These are phyloP conservation scores for Plasmodium falciparum DNA, from an alignment of 169 alveolate genomes.

Conservation along the genomic window DNA sequence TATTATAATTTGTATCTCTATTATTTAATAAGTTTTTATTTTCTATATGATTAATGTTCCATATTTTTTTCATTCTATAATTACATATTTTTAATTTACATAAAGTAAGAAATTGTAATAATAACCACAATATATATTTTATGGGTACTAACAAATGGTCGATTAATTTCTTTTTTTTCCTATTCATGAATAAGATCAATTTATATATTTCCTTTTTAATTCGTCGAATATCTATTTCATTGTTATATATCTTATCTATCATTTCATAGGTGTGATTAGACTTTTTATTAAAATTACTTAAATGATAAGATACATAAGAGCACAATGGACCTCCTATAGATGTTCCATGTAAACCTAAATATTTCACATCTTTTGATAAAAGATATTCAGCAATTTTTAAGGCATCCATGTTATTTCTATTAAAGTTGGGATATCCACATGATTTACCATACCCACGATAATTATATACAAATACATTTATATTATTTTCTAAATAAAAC, in stretches of 20 bases:
- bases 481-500: conserved; percentile 60
- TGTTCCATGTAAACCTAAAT: conserved; percentile 76
- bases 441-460: conserved; percentile 72
- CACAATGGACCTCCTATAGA: conserved; percentile 76
- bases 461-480: conserved; percentile 66
- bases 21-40: neutral
- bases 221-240: conserved; percentile 31
- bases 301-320: conserved; percentile 67
- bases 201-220: conserved; percentile 46
- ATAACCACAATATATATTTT: conserved; percentile 20
- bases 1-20: neutral
- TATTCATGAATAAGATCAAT: conserved; percentile 21
- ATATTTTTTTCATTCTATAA: conserved; percentile 21
- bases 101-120: conserved; percentile 37
- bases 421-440: conserved; percentile 56
- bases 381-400: conserved; percentile 65
- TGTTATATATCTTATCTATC: conserved; percentile 40
- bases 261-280: conserved; percentile 10
- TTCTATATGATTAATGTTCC: neutral
- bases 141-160: conserved; percentile 30
- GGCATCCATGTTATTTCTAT: conserved; percentile 64
- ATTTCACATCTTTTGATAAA: conserved; percentile 54
- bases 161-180: conserved; percentile 43
- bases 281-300: conserved; percentile 43
- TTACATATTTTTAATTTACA: conserved; percentile 37